phyloP scores from a whole-genome alignment of 176 grass and related monocot species.

The Areca catechu region DNA sequence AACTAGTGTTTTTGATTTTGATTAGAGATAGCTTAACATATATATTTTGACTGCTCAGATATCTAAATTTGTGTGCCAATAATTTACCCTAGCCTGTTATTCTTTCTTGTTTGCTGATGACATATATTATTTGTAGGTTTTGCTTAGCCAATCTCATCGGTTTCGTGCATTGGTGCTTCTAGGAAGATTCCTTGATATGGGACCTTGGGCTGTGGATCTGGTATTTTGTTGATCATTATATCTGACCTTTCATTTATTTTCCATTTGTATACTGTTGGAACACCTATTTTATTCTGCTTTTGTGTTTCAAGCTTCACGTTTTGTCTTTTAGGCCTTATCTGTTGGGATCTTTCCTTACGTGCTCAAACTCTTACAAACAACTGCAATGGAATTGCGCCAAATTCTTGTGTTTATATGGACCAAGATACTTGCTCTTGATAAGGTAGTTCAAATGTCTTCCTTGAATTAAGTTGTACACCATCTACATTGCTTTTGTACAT shows the following conservation, averaged over 20 bases:
- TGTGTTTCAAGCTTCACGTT: constrained; percentile 8
- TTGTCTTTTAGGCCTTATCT: constrained; percentile 60
- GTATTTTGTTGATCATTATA: constrained; percentile 17
- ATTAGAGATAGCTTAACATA: too few relatives aligned
- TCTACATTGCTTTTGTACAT: too few relatives aligned
- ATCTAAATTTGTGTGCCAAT: not conserved
- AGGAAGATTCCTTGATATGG: constrained; percentile 99
- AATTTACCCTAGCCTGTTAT: constrained; percentile 11
- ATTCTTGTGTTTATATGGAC: constrained; percentile 99
- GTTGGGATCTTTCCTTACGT: constrained; percentile 98
- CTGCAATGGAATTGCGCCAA: constrained; percentile 77
- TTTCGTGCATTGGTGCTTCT: constrained; percentile 93
- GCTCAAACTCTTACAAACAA: constrained; percentile 95
- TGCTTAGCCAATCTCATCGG: constrained; percentile 94
- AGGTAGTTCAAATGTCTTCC: constrained; percentile 31
- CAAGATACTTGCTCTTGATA: constrained; percentile 98
- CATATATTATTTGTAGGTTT: constrained; percentile 48
- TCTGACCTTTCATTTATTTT: not conserved
- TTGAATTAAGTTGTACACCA: too few relatives aligned
- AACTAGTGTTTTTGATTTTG: too few relatives aligned
- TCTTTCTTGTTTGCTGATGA: constrained; percentile 7
- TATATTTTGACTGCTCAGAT: too few relatives aligned
- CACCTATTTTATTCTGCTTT: not conserved
- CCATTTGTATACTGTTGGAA: too few relatives aligned
- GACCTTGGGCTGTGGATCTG: constrained; percentile 97